phyloP scores from a whole-genome alignment of 495 filamentous ascomycete genomes.

The Hypoxylon fragiforme region DNA sequence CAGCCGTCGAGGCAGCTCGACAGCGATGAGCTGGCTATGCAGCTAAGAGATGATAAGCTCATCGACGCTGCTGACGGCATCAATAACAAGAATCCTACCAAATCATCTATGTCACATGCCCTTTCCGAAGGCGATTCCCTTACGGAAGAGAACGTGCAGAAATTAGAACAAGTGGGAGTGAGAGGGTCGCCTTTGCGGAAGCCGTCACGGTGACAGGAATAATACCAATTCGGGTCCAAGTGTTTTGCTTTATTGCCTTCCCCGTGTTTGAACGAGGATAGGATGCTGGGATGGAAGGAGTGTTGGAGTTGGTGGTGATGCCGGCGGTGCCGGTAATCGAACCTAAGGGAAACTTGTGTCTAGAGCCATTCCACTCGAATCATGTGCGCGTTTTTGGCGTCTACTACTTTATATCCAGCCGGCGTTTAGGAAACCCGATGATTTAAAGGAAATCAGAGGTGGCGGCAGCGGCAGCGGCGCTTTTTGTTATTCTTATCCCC shows the following conservation, averaged over 20 bases:
- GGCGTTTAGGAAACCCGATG: conserved; percentile 3
- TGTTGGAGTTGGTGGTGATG: too few species aligned
- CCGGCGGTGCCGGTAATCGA: too few species aligned
- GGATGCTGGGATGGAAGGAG: too few species aligned
- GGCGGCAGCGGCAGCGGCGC: too few species aligned
- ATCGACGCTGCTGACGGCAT: conserved; percentile 38
- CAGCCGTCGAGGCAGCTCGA: conserved; percentile 31
- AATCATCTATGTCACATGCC: conserved; percentile 14
- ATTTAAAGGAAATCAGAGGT: background rate
- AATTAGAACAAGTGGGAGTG: conserved; percentile 32
- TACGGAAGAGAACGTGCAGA: conserved; percentile 44
- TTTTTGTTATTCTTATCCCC: background rate
- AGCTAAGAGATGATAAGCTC: conserved; percentile 43
- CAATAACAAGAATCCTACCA: conserved; percentile 6
- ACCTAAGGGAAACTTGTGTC: background rate
- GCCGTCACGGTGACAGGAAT: background rate
- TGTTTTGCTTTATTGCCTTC: too few species aligned
- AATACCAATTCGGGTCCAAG: too few species aligned
- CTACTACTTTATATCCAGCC: background rate
- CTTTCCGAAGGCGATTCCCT: conserved; percentile 33
- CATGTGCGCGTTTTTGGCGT: background rate
- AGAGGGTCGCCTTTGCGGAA: conserved; percentile 9
- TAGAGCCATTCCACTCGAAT: background rate
- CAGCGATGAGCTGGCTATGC: conserved; percentile 37
- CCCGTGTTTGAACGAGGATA: too few species aligned